phyloP scores from a whole-genome alignment of 169 alveolate genomes.

The Hepatocystis sp. region DNA sequence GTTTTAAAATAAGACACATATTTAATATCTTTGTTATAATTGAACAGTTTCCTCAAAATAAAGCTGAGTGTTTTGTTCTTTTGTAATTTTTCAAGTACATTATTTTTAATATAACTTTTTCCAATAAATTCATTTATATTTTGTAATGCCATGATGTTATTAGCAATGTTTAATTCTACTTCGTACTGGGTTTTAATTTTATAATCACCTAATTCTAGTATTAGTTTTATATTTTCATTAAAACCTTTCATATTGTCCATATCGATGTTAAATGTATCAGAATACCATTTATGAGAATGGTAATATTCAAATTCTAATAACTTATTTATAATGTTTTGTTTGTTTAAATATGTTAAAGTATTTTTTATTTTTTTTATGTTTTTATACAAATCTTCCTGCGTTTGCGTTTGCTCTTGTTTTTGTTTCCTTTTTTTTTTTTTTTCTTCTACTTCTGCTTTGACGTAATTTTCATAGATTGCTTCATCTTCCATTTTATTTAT shows the following conservation, averaged over 20 bases:
- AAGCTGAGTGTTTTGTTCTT: conserved; percentile 16
- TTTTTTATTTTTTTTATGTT: conserved; percentile 3
- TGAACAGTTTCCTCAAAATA: conserved; percentile 16
- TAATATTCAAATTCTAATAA: conserved; percentile 72
- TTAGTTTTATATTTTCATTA: conserved; percentile 38
- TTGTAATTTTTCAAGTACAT: conserved; percentile 16
- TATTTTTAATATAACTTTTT: conserved; percentile 25
- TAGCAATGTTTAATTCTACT: conserved; percentile 10
- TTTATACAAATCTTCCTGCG: too few relatives aligned
- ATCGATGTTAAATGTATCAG: conserved; percentile 41
- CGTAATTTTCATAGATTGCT: background rate
- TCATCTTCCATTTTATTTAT: conserved; percentile 6
- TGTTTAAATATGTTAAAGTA: conserved; percentile 39
- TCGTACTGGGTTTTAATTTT: conserved; percentile 29
- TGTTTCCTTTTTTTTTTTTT: background rate
- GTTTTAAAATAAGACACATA: conserved; percentile 29
- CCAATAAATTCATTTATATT: conserved; percentile 46
- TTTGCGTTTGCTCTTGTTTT: background rate
- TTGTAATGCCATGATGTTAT: conserved; percentile 30
- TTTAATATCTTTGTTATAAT: conserved; percentile 19
- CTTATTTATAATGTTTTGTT: conserved; percentile 54
- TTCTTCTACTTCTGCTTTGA: background rate
- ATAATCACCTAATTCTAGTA: conserved; percentile 46
- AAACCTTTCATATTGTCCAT: conserved; percentile 61
- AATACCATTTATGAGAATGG: conserved; percentile 57